phyloP scores from a whole-genome alignment of 169 alveolate species.

The Plasmodium coatneyi region DNA sequence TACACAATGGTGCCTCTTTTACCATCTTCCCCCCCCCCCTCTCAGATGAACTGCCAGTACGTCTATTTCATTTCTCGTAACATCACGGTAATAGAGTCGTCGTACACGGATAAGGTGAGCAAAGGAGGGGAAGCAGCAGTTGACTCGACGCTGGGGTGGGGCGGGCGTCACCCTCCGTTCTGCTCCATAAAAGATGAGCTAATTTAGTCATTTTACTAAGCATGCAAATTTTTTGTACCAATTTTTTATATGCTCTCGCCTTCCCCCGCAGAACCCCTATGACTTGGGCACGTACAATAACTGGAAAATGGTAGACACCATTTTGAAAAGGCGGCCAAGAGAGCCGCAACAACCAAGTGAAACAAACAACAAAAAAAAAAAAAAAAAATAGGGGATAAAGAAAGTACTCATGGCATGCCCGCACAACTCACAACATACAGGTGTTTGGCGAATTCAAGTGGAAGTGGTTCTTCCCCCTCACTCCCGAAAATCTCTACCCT shows the following conservation, averaged over 20 bases:
- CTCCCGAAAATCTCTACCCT: constrained; percentile 14
- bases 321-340: not conserved
- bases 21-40: not conserved
- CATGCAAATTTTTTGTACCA: not conserved
- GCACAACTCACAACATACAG: not conserved
- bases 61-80: constrained; percentile 48
- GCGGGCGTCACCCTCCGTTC: not conserved
- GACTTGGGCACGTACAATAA: constrained; percentile 51
- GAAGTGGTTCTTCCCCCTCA: constrained; percentile 67
- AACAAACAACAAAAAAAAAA: not conserved
- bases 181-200: not conserved
- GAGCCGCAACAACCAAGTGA: not conserved
- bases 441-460: constrained; percentile 63
- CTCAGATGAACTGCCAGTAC: constrained; percentile 52
- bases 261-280: constrained; percentile 33
- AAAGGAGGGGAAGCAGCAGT: not conserved
- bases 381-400: not conserved
- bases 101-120: constrained; percentile 40
- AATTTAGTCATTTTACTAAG: not conserved
- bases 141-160: not conserved
- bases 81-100: constrained; percentile 50
- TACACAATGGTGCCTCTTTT: not conserved
- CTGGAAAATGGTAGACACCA: constrained; percentile 35
- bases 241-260: not conserved
- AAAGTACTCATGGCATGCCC: not conserved